Evolutionary conservation across 495 filamentous ascomycete genomes (phyloP).

Genomic region (Podospora australis): DNA sequence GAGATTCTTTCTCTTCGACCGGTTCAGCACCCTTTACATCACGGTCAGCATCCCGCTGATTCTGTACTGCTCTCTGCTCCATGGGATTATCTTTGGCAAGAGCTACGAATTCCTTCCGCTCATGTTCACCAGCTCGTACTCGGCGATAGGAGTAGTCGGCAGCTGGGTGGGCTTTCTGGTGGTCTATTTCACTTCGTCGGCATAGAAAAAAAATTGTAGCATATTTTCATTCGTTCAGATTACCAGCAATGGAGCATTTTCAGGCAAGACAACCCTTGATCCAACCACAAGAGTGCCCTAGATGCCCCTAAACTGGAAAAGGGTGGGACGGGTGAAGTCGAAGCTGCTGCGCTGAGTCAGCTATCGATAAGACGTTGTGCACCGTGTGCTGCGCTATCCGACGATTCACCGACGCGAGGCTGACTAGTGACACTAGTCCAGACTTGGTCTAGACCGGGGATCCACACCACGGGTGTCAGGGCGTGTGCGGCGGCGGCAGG

Average conservation of each 20-base stretch:
- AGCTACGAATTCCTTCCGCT: constrained; percentile 84
- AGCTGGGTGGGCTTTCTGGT: constrained; percentile 96
- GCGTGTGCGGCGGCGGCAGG: constrained; percentile 12
- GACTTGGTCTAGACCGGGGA: neutral
- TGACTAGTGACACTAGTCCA: constrained; percentile 4
- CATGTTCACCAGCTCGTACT: constrained; percentile 97
- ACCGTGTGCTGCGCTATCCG: too few species aligned
- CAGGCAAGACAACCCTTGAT: too few species aligned
- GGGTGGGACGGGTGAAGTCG: constrained; percentile 6
- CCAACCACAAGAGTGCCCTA: too few species aligned
- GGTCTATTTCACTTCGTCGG: constrained; percentile 74
- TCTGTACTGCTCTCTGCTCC: constrained; percentile 77
- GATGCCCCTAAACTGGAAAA: too few species aligned
- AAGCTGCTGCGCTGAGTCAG: constrained; percentile 8
- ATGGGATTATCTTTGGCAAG: constrained; percentile 74
- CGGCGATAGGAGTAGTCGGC: constrained; percentile 86
- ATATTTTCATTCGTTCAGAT: neutral
- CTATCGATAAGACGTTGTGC: too few species aligned
- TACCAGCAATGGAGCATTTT: too few species aligned
- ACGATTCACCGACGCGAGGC: constrained; percentile 17
- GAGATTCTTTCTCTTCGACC: constrained; percentile 80
- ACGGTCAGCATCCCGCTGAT: constrained; percentile 83
- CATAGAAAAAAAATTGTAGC: neutral
- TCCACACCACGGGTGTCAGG: neutral
- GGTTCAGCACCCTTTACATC: constrained; percentile 84